A percentile compares a stretch with the other conserved stretches of the same genome.
These are phyloP conservation scores for Hyaloperonospora arabidopsidis DNA, from an alignment of 352 stramenopile species.

Conservation along the genomic window DNA sequence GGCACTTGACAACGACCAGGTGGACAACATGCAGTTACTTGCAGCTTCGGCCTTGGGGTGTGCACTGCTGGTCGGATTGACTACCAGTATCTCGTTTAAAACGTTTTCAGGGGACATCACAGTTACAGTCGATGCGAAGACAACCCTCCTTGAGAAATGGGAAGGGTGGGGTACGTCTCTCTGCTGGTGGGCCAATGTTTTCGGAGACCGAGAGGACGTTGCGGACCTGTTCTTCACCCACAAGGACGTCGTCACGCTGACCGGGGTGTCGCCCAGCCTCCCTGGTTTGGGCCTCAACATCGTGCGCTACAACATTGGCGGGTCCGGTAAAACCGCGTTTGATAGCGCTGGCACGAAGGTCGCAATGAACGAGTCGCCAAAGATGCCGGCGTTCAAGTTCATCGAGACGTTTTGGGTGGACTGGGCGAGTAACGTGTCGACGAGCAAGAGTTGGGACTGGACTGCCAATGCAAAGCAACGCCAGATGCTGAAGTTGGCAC, in stretches of 20 bases:
- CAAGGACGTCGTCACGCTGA: slow-evolving; percentile 30
- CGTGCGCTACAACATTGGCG: slow-evolving; percentile 56
- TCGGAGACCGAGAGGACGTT: slow-evolving; percentile 45
- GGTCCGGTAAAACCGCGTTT: slow-evolving; percentile 34
- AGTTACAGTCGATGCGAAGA: slow-evolving; percentile 16
- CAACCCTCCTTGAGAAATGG: slow-evolving; percentile 25
- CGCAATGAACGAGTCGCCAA: slow-evolving; percentile 36
- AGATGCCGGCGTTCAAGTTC: slow-evolving; percentile 46
- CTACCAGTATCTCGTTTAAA: too few species aligned
- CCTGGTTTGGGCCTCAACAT: slow-evolving; percentile 49
- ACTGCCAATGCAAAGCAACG: slow-evolving; percentile 35
- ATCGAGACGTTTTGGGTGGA: slow-evolving; percentile 58
- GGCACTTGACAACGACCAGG: too few species aligned
- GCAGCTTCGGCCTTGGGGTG: too few species aligned
- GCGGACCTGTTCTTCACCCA: slow-evolving; percentile 48
- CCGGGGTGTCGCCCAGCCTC: slow-evolving; percentile 16
- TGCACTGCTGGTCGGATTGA: too few species aligned
- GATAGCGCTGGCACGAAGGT: slow-evolving; percentile 32
- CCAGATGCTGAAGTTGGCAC: slow-evolving; percentile 33
- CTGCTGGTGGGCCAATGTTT: slow-evolving; percentile 57
- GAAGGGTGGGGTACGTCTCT: slow-evolving; percentile 59
- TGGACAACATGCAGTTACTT: too few species aligned
- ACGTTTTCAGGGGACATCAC: not conserved
- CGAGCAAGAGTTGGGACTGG: slow-evolving; percentile 47
- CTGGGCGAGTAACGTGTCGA: slow-evolving; percentile 35